Evolutionary conservation across 2,329 filamentous ascomycete genomes (phyloP).

Genomic region (Epichloe elymi): DNA sequence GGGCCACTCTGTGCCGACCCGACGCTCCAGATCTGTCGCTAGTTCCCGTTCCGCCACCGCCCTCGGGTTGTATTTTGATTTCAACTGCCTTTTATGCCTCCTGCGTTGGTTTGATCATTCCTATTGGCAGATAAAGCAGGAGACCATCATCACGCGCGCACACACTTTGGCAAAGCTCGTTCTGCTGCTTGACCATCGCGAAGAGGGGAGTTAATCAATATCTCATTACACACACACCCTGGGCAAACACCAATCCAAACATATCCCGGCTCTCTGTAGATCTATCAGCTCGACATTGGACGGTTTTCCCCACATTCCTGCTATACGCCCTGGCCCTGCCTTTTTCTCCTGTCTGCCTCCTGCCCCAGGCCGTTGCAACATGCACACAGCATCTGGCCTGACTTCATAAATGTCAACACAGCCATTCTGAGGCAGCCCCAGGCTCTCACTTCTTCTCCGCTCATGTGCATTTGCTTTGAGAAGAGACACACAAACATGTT

Average conservation of each 20-base stretch:
- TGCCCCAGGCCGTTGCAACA: constrained; percentile 19
- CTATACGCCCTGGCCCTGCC: background rate
- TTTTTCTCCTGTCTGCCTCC: constrained; percentile 1
- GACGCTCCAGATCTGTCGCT: constrained; percentile 6
- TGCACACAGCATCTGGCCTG: constrained; percentile 21
- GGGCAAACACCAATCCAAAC: constrained; percentile 1
- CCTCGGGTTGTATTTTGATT: background rate
- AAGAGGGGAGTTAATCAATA: background rate
- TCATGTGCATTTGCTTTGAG: constrained; percentile 13
- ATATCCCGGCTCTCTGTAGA: constrained; percentile 2
- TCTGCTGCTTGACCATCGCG: background rate
- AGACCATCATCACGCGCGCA: background rate
- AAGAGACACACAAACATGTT: constrained; percentile 12
- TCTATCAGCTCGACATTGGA: constrained; percentile 5
- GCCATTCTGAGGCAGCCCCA: constrained; percentile 14
- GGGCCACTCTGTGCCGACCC: constrained; percentile 5
- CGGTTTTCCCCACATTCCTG: constrained; percentile 7
- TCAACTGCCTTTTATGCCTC: background rate
- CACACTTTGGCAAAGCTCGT: background rate
- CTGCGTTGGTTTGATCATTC: background rate
- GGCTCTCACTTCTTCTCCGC: constrained; percentile 10
- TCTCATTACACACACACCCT: constrained; percentile 1
- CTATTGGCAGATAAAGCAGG: background rate
- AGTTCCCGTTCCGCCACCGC: constrained; percentile 4
- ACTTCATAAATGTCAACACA: constrained; percentile 25